Percentiles rank a stretch among this genome's conserved stretches.
Evolutionary conservation across 2,329 filamentous ascomycete genomes (phyloP).

Genomic region (Sporothrix pseudoabietina): DNA sequence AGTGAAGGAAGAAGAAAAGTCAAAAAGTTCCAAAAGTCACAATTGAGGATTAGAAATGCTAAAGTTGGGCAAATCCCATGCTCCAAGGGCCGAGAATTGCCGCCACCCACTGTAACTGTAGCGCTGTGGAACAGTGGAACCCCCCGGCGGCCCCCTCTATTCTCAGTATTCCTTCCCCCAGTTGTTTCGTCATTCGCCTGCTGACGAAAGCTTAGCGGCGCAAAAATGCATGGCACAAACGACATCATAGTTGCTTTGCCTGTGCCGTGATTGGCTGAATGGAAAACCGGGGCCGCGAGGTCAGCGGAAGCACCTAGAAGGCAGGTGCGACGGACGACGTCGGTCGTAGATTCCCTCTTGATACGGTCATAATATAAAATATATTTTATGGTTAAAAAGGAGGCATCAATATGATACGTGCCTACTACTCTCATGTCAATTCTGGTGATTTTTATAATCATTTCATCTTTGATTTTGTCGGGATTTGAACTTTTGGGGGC

Average conservation of each 20-base stretch:
- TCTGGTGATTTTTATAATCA: background rate
- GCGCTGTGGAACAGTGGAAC: background rate
- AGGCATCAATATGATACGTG: background rate
- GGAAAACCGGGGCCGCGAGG: background rate
- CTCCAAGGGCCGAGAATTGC: constrained; percentile 30
- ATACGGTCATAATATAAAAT: no score
- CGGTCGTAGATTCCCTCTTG: background rate
- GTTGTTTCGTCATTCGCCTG: background rate
- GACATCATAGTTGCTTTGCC: constrained; percentile 28
- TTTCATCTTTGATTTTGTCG: background rate
- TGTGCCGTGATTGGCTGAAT: constrained; percentile 27
- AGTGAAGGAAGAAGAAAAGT: constrained; percentile 3
- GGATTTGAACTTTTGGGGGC: background rate
- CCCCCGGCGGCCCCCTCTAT: constrained; percentile 8
- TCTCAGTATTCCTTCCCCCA: background rate
- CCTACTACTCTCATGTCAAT: background rate
- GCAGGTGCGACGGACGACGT: background rate
- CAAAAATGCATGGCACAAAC: background rate
- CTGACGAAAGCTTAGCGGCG: constrained; percentile 5
- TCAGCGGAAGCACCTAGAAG: background rate
- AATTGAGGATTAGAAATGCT: constrained; percentile 27
- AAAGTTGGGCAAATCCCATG: constrained; percentile 22
- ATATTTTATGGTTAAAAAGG: background rate
- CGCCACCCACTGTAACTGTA: constrained; percentile 20
- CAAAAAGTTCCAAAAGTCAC: background rate